Evolutionary conservation across 805 yeast genomes (phyloP), one percentile per base, ranked within the genome.

Genomic region (Candida fluviatilis): DNA sequence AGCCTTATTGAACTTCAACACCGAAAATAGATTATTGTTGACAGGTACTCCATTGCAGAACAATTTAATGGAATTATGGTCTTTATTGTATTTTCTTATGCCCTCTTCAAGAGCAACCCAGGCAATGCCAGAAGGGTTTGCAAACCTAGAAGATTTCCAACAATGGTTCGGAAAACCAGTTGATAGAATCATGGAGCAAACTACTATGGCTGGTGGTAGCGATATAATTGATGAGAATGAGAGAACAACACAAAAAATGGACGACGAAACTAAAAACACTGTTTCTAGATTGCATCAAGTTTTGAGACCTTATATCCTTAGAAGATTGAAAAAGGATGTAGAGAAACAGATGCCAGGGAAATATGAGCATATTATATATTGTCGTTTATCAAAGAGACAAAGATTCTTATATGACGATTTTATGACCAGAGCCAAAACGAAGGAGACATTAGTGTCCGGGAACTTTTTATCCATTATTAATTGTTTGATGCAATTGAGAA

Each of bases 81-180:
- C 99, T 0, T 67, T 93, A 50, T 69, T 93, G 17, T 93, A 93
- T 58, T 93, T 93, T 56, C 68, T 93, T 53, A 93, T 93, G 99
- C 99, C 99, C 0, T 84, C 95, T 1, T 71, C 88, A 0, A 80
- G 80, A 38, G 79, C 76, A 1, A 69, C 63, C 34, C 84, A 82
- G 46, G 75, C 83, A 11, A 83, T 87, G 89, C 91, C 96, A 0
- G 90, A 84, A 36, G 99, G 98, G 2, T 93, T 93, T 75, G 98
- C 99, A 1, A 89, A 91, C 52, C 69, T 93, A 42, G 93, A 87
- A 47, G 96, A 93, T 53, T 93, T 93, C 59, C 99, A 93, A 53
- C 95, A 86, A 47, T 93, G 99, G 99, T 93, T 93, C 61, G 96
- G 97, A n/a, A 78, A 82, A 43, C 99, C 99, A 0, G 97, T 93